A percentile compares a stretch with the other conserved stretches of the same genome.
Evolutionary conservation across 805 yeast genomes (phyloP).

Genomic region (Candida tibetensis): DNA sequence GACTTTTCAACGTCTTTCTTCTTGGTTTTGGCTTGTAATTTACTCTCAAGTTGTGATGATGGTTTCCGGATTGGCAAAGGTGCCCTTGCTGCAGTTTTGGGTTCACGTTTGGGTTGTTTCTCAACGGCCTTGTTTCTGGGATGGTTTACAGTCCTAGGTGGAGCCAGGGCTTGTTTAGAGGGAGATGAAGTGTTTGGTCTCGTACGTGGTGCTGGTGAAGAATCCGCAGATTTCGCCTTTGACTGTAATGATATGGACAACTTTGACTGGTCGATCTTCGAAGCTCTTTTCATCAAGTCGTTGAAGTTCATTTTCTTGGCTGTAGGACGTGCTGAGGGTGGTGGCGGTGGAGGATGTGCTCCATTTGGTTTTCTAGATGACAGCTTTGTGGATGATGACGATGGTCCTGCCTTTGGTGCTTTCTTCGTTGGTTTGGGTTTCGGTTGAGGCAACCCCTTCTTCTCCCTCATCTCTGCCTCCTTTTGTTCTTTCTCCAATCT

Average conservation of each 20-base stretch:
- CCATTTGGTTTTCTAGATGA: conserved; percentile 1
- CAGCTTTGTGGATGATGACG: conserved; percentile 9
- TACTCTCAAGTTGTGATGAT: conserved; percentile 50
- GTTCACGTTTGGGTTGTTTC: neutral
- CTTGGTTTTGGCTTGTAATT: conserved; percentile 27
- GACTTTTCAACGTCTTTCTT: conserved; percentile 9
- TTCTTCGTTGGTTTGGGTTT: conserved; percentile 14
- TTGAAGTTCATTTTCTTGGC: conserved; percentile 54
- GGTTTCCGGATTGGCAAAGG: conserved; percentile 55
- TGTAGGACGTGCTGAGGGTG: conserved; percentile 13
- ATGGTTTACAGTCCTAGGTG: no score
- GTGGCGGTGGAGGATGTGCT: conserved; percentile 8
- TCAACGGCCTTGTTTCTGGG: neutral
- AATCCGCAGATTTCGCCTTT: conserved; percentile 38
- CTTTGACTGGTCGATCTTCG: conserved; percentile 49
- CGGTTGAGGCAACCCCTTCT: conserved; percentile 31
- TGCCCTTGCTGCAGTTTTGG: conserved; percentile 12
- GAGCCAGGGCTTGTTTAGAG: no score
- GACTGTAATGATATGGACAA: conserved; percentile 37
- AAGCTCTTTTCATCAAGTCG: conserved; percentile 70
- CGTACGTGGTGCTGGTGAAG: conserved; percentile 1
- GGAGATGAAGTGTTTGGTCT: neutral
- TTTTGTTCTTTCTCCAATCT: conserved; percentile 50
- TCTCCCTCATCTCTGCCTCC: conserved; percentile 31
- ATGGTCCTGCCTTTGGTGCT: conserved; percentile 5